These are phyloP conservation scores for Tuber melanosporum DNA, from an alignment of 495 filamentous ascomycete genomes.

Conservation along the genomic window DNA sequence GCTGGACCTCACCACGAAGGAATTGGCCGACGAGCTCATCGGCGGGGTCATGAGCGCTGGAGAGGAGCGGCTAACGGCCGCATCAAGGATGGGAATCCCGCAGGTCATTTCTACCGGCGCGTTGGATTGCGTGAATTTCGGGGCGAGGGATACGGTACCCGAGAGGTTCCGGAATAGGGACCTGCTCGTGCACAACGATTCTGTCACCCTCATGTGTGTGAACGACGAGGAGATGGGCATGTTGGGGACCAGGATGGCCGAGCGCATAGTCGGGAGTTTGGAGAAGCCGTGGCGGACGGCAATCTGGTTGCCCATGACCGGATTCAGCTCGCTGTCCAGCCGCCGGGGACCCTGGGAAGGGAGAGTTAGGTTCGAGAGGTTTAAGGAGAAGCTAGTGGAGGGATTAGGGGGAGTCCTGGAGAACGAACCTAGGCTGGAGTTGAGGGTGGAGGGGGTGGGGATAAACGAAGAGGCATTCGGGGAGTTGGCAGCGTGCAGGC, in stretches of 20 bases:
- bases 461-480: slow-evolving; percentile 51
- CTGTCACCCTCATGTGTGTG: slow-evolving; percentile 60
- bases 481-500: slow-evolving; percentile 9
- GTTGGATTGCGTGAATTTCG: slow-evolving; percentile 65
- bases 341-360: slow-evolving; percentile 42
- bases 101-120: slow-evolving; percentile 60
- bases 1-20: slow-evolving; percentile 63
- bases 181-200: slow-evolving; percentile 59
- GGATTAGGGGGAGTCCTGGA: slow-evolving; percentile 49
- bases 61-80: slow-evolving; percentile 49
- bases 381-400: slow-evolving; percentile 45
- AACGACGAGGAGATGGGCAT: slow-evolving; percentile 50
- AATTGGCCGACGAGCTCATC: slow-evolving; percentile 56
- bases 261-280: slow-evolving; percentile 46
- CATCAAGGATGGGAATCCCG: slow-evolving; percentile 52
- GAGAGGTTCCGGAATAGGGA: slow-evolving; percentile 45
- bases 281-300: slow-evolving; percentile 45
- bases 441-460: slow-evolving; percentile 42
- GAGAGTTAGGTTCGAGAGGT: slow-evolving; percentile 47
- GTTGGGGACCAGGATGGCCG: slow-evolving; percentile 51
- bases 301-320: slow-evolving; percentile 51
- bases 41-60: slow-evolving; percentile 59
- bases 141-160: slow-evolving; percentile 52
- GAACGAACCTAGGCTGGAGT: slow-evolving; percentile 42
- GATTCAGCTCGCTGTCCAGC: neutral